These are phyloP conservation scores for Naganishia antarctica DNA, from an alignment of 768 basidiomycete species.

Conservation along the genomic window DNA sequence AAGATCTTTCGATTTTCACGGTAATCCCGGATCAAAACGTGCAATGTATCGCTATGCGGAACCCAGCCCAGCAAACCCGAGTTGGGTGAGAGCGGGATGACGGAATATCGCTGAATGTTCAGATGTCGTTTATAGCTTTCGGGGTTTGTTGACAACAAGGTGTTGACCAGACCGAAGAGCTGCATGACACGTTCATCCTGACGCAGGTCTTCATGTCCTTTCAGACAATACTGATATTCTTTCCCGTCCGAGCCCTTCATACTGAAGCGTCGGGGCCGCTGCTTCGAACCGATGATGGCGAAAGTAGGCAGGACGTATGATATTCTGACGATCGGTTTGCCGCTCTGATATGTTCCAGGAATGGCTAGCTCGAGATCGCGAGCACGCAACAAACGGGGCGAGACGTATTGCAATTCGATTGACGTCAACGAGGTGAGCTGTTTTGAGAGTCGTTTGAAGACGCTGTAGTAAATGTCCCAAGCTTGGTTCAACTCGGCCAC, in stretches of 20 bases:
- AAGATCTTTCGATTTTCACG: slow-evolving; percentile 93
- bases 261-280: slow-evolving; percentile 81
- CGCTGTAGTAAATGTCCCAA: slow-evolving; percentile 97
- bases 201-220: slow-evolving; percentile 97
- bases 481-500: slow-evolving; percentile 86
- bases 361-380: slow-evolving; percentile 90
- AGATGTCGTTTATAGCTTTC: slow-evolving; percentile 93
- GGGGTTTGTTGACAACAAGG: slow-evolving; percentile 82
- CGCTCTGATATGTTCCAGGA: slow-evolving; percentile 90
- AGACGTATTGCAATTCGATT: slow-evolving; percentile 93
- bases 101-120: slow-evolving; percentile 85
- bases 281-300: slow-evolving; percentile 92
- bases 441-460: slow-evolving; percentile 94
- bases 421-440: slow-evolving; percentile 81
- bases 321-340: slow-evolving; percentile 75
- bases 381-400: slow-evolving; percentile 81
- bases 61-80: slow-evolving; percentile 95
- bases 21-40: slow-evolving; percentile 91
- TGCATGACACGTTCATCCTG: slow-evolving; percentile 99
- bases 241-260: slow-evolving; percentile 85
- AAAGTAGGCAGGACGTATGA: slow-evolving; percentile 79
- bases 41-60: slow-evolving; percentile 87
- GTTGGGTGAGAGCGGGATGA: slow-evolving; percentile 91
- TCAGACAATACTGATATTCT: slow-evolving; percentile 86
- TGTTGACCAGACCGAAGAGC: slow-evolving; percentile 93